Base-by-base conservation (phyloP, 2,329 filamentous ascomycete species). In the Aspergillus spinulosporus region DNA sequence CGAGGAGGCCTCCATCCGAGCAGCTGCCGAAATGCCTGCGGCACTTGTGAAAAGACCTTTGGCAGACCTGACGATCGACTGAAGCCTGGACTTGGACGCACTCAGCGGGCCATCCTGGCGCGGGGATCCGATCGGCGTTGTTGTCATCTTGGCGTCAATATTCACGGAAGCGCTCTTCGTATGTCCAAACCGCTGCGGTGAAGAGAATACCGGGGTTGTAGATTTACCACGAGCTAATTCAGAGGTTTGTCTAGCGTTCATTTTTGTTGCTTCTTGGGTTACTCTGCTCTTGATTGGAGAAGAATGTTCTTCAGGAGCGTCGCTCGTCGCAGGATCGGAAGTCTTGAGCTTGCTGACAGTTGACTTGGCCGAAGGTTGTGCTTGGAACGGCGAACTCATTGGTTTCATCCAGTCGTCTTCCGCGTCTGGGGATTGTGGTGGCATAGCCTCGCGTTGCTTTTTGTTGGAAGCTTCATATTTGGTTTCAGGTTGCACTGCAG, bases 81-180 rank as follows among this genome's bases (percentile, higher is more conserved):
- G 95, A 47, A 97, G 80, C 70, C 92, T 95, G 68, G 89, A 90
- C 76, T 96, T 97, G 29, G 94, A 92, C 51, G 94, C 91, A 73
- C 92, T 96, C 58, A 97, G 74, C 4, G 91, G 91, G 57, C 88
- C 93, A 63, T 95, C 92, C 76, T 71, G 82, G 76, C 71, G 81
- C 29, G 84, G 84, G 26, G 84, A 86, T 31, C 80, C 81, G 47
- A 74, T 72, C 29, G 84, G 83, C 49, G 83, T 86, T 12, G 83
- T 86, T 9, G 84, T 79, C 6, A 54, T 44, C n/a, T 74, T 75
- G 29, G 82, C 71, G 14, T 78, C 69, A 5, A 82, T 78, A 58
- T 85, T 84, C 0, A 83, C 80, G 0, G 87, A 87, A 8, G 82
- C 77, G 1, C 79, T 79, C 72, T 89, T 90, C 61, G 85, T 82